Base-by-base conservation (phyloP, 2,329 filamentous ascomycete species). In the Massarina eburnea region DNA sequence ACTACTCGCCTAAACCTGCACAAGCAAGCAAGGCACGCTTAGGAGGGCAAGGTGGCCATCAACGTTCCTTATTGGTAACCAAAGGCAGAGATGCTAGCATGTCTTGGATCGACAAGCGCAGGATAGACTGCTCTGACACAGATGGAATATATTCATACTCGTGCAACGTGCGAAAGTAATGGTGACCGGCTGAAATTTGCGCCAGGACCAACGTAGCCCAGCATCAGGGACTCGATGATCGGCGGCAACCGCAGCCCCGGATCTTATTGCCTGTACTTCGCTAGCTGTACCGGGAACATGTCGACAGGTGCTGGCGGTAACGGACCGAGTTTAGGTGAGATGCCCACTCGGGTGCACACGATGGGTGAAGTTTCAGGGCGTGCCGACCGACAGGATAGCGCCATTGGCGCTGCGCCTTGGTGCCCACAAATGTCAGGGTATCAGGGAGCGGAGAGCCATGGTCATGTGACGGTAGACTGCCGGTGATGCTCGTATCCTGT, bases 121-220 rank as follows among this genome's bases (percentile, higher is more conserved):
- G 20, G 24, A 32, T 41, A 42, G 40, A 41, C 43, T 36, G 39
- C 38, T 42, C 15, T 48, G 51, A 57, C 54, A 49, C 44, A 41
- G 41, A 47, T 50, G 50, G 52, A 46, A 45, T 47, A 30, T 30
- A 41, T 42, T 49, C 35, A 44, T 42, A 45, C 42, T 26, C 43
- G 52, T 48, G 51, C 41, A 52, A 59, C 57, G 49, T 60, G 58
- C 62, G 47, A 59, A 44, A 43, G 43, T 43, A 55, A 49, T 39
- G 37, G 48, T 47, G 41, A 48, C 45, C 46, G 45, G 44, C 43
- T 43, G 24, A 41, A 53, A 40, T 41, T 47, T 50, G 58, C 43
- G 57, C 56, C 49, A 60, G 51, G 48, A 51, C 48, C 51, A 58
- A 56, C 49, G 55, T 64, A 62, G 60, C 56, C 46, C 33, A 14